Conservation (phyloP, 805 yeast genomes). For the Candida manassasensis region DNA sequence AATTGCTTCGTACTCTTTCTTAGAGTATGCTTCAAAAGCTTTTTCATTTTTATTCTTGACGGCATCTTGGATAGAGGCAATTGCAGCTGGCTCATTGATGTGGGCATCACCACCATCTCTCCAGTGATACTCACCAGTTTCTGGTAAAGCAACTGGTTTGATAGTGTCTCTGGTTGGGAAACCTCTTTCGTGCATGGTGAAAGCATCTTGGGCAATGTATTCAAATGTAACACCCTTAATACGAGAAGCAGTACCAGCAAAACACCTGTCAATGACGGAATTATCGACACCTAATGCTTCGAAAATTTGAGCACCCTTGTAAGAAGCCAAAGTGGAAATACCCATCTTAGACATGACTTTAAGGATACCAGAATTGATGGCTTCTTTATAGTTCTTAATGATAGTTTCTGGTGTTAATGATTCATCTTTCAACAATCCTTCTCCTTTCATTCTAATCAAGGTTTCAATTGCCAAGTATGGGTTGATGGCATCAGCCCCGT, state of each 20-base stretch:
- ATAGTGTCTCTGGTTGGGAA: slow-evolving; percentile 73
- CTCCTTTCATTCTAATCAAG: slow-evolving; percentile 75
- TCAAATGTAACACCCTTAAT: slow-evolving; percentile 94
- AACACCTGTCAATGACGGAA: slow-evolving; percentile 91
- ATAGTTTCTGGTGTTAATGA: slow-evolving; percentile 55
- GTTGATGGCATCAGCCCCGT: slow-evolving; percentile 94
- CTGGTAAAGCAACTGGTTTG: slow-evolving; percentile 74
- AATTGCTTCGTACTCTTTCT: slow-evolving; percentile 87
- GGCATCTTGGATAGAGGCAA: slow-evolving; percentile 96
- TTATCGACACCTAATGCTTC: slow-evolving; percentile 96
- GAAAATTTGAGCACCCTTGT: slow-evolving; percentile 97
- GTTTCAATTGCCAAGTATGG: slow-evolving; percentile 94
- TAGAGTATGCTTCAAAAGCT: slow-evolving; percentile 86
- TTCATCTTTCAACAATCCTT: slow-evolving; percentile 58
- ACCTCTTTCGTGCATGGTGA: slow-evolving; percentile 89
- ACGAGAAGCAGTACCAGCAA: slow-evolving; percentile 96
- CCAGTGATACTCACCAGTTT: slow-evolving; percentile 97
- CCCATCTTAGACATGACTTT: slow-evolving; percentile 99
- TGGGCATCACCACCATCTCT: slow-evolving; percentile 98
- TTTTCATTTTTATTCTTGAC: slow-evolving; percentile 92
- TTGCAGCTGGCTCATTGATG: slow-evolving; percentile 89
- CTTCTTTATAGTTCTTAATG: slow-evolving; percentile 72
- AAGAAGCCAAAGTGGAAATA: slow-evolving; percentile 95
- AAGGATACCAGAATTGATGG: slow-evolving; percentile 85
- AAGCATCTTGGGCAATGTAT: slow-evolving; percentile 94